Evolutionary conservation across 2,329 filamentous ascomycete genomes (phyloP), one percentile per base, ranked within the genome.

Genomic region (Aotearoamyces nothofagi): DNA sequence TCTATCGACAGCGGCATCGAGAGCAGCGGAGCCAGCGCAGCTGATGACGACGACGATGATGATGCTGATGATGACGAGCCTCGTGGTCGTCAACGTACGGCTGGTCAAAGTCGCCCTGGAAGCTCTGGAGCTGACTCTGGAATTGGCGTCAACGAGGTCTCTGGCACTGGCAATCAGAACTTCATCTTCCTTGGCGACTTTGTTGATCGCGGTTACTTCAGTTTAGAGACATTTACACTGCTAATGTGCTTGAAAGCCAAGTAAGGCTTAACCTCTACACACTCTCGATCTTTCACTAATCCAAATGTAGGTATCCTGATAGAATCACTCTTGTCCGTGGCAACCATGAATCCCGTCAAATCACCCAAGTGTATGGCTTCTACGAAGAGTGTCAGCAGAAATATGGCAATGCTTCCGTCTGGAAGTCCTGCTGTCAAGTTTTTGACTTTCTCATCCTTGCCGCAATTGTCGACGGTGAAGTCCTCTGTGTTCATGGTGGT

Each of bases 371-470:
- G 9, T 82, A 82, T 48, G 77, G 77, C 16, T 82, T 82, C 52
- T 81, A 81, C 52, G 77, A 81, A 46, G 77, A 82, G 47, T 82
- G 77, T 46, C 65, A 78, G 41, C 71, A 75, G 41, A 82, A 82
- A 49, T 82, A 82, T 44, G 76, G 76, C 35, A 81, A 80, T 50
- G 76, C 77, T 5, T 78, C 73, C 17, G 77, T 82, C 30, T 82
- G 77, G 77, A 81, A 81, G 53, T 76, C 74, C 29, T 81, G 78
- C 51, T 81, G 76, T 43, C 76, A 81, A 51, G 72, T 82, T 24
- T 82, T 82, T 45, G 77, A 82, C 51, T 82, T 79, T 49, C 69
- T 82, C 39, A 75, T 77, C 11, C 62, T 81, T 33, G 77, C 75
- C 31, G 76, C 76, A 29, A 69, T 80, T 42, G 77, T 81, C 39